Conservation (phyloP, 1,284 basidiomycete genomes). For the Ceratobasidium sp. region DNA sequence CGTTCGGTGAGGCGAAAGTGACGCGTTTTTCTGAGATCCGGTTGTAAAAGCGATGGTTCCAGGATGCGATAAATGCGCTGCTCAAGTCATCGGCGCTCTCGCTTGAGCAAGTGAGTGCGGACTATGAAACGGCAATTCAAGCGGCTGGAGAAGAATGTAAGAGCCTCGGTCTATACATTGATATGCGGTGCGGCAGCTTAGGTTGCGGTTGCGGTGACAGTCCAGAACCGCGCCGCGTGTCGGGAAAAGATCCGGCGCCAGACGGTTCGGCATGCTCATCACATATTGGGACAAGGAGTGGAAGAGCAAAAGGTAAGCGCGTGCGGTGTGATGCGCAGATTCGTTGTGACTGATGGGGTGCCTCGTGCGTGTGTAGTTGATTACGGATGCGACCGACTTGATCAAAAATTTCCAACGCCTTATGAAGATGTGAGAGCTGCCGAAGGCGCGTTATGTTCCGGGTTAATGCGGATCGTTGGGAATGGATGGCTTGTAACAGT, state of each 20-base stretch:
- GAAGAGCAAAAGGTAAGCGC: conserved; percentile 29
- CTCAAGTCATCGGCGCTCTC: conserved; percentile 1
- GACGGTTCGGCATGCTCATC: conserved; percentile 12
- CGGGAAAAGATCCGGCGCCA: conserved; percentile 39
- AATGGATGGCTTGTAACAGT: not conserved
- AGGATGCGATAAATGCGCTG: not conserved
- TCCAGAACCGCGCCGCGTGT: conserved; percentile 16
- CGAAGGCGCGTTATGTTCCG: not conserved
- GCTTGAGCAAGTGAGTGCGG: conserved; percentile 17
- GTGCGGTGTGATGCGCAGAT: not conserved
- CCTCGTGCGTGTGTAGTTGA: not conserved
- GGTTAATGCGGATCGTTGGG: not conserved
- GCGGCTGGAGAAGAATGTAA: conserved; percentile 26
- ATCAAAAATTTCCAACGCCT: conserved; percentile 41
- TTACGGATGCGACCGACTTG: conserved; percentile 33
- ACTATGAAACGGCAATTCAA: conserved; percentile 24
- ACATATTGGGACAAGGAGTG: conserved; percentile 8
- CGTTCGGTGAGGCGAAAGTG: conserved; percentile 4
- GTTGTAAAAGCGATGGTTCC: no score
- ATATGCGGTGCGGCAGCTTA: not conserved
- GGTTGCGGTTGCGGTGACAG: not conserved
- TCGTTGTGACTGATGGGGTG: not conserved
- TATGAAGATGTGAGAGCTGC: conserved; percentile 27
- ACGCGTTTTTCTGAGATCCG: not conserved
- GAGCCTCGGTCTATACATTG: not conserved